A percentile compares a stretch with the other conserved stretches of the same genome.
These are phyloP conservation scores for Globisporangium viniferum DNA, from an alignment of 352 stramenopile genomes.

Conservation along the genomic window DNA sequence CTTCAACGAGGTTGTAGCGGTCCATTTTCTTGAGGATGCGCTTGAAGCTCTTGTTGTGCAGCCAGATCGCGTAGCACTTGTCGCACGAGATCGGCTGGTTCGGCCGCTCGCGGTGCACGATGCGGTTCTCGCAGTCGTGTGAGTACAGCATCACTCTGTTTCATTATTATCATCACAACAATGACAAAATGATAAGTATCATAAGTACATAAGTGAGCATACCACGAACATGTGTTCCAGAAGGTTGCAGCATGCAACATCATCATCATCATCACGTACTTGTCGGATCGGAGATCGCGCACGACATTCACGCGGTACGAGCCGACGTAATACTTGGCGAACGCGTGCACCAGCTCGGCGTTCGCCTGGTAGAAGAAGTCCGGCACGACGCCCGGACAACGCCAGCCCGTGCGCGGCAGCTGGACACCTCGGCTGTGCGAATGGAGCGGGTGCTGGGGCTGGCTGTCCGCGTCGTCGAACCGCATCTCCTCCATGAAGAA, in stretches of 20 bases:
- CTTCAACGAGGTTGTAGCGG: constrained; percentile 55
- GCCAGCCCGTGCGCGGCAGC: constrained; percentile 53
- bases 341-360: constrained; percentile 51
- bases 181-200: not conserved
- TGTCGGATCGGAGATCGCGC: constrained; percentile 58
- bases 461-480: constrained; percentile 15
- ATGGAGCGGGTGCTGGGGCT: not conserved
- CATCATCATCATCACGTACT: constrained; percentile 24
- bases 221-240: not conserved
- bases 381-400: constrained; percentile 54
- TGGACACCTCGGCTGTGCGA: constrained; percentile 20
- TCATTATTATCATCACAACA: constrained; percentile 6
- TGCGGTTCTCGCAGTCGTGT: constrained; percentile 62
- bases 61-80: constrained; percentile 52
- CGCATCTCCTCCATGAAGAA: constrained; percentile 32
- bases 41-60: constrained; percentile 67
- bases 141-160: constrained; percentile 60
- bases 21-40: constrained; percentile 70
- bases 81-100: constrained; percentile 49
- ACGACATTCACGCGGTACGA: constrained; percentile 62
- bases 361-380: constrained; percentile 50
- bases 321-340: constrained; percentile 67
- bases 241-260: not conserved
- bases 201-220: not conserved
- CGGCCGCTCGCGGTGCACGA: constrained; percentile 43